Percentiles rank a stretch among this genome's conserved stretches.
These are phyloP conservation scores for Antarctomyces pellizariae DNA, from an alignment of 495 filamentous ascomycete species.

Conservation along the genomic window DNA sequence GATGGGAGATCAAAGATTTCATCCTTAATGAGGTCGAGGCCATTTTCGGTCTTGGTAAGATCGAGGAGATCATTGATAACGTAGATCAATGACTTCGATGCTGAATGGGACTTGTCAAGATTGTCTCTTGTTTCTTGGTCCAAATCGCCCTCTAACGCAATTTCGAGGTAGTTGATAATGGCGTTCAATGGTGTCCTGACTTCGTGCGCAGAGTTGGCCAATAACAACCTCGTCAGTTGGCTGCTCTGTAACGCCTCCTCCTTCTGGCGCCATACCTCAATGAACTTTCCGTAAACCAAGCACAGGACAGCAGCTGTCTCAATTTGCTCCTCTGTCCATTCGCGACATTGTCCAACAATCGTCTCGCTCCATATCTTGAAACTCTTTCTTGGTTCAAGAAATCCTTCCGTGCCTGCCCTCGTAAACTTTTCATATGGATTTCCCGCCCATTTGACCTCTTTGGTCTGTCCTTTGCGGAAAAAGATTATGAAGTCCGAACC, in stretches of 20 bases:
- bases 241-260: constrained; percentile 68
- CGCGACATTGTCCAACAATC: constrained; percentile 48
- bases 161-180: constrained; percentile 91
- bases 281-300: constrained; percentile 65
- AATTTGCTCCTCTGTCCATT: constrained; percentile 53
- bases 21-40: constrained; percentile 55
- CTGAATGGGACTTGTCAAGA: constrained; percentile 67
- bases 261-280: constrained; percentile 68
- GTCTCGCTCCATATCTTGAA: constrained; percentile 60
- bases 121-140: constrained; percentile 77
- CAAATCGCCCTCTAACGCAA: constrained; percentile 64
- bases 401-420: constrained; percentile 40
- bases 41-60: constrained; percentile 73
- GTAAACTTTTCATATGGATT: constrained; percentile 74
- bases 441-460: constrained; percentile 76
- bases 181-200: constrained; percentile 87
- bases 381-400: constrained; percentile 52
- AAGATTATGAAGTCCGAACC: constrained; percentile 83
- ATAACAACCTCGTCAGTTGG: constrained; percentile 52
- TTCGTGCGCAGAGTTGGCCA: constrained; percentile 88
- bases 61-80: constrained; percentile 92
- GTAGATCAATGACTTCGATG: constrained; percentile 88
- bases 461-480: constrained; percentile 57
- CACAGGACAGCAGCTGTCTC: constrained; percentile 81
- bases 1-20: constrained; percentile 52